Percentiles rank a stretch among this genome's conserved stretches.
These are phyloP conservation scores for Kwoniella botswanensis DNA, from an alignment of 768 basidiomycete species.

Conservation along the genomic window DNA sequence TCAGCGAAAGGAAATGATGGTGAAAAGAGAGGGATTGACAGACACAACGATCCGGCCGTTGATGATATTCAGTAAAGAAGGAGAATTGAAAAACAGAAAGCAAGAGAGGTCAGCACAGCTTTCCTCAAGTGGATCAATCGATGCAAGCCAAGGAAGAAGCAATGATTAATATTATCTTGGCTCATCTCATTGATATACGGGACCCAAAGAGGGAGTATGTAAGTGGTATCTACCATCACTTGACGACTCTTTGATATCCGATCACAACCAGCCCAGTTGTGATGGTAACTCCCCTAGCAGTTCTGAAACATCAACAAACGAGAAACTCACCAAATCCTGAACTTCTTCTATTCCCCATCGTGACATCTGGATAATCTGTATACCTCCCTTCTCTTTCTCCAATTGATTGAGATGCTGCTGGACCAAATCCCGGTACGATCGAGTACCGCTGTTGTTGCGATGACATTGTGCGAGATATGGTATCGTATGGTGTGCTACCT, in stretches of 20 bases:
- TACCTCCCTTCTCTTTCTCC: neutral
- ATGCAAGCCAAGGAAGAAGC: neutral
- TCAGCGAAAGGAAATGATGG: too few species aligned
- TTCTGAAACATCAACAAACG: neutral
- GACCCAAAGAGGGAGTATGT: too few species aligned
- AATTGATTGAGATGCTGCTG: neutral
- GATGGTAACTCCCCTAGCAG: neutral
- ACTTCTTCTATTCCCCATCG: constrained; percentile 8
- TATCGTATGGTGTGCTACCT: neutral
- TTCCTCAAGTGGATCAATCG: neutral
- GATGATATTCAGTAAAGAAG: neutral
- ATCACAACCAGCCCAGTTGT: neutral
- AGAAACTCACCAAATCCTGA: constrained; percentile 23
- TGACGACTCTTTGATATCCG: neutral
- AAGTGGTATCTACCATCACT: neutral
- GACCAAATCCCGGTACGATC: constrained; percentile 21
- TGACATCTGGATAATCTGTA: neutral
- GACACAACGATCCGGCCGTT: neutral
- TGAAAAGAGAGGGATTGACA: neutral
- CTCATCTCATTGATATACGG: too few species aligned
- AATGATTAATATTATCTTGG: neutral
- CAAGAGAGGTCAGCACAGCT: neutral
- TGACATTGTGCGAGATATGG: neutral
- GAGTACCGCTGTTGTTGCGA: constrained; percentile 20
- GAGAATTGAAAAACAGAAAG: neutral